Evolutionary conservation across 768 basidiomycete species (phyloP).

Genomic region (Rhizopogon vesiculosus): DNA sequence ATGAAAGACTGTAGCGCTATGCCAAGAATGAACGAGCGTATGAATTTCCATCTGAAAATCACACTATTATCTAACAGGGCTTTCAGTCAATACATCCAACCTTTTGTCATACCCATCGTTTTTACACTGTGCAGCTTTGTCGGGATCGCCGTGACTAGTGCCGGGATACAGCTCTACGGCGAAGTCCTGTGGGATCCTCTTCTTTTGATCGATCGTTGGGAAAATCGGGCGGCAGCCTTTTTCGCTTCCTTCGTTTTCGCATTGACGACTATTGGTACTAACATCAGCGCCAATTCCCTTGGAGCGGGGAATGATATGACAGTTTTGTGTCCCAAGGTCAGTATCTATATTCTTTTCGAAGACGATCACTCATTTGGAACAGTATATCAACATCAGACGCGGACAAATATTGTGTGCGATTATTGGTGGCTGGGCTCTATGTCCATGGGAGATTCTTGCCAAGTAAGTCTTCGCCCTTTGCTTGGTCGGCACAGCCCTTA

Average conservation of each 20-base stretch:
- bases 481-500: not conserved
- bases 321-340: conserved; percentile 57
- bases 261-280: conserved; percentile 66
- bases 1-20: conserved; percentile 48
- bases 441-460: conserved; percentile 80
- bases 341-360: not conserved
- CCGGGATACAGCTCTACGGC: conserved; percentile 70
- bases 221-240: conserved; percentile 82
- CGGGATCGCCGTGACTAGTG: conserved; percentile 77
- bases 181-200: conserved; percentile 71
- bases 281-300: conserved; percentile 76
- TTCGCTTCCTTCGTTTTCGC: conserved; percentile 73
- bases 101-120: conserved; percentile 71
- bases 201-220: conserved; percentile 72
- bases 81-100: conserved; percentile 64
- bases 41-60: conserved; percentile 13
- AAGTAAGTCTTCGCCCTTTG: conserved; percentile 17
- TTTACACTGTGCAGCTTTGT: conserved; percentile 77
- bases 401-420: conserved; percentile 24
- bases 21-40: conserved; percentile 64
- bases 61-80: conserved; percentile 1
- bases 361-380: not conserved
- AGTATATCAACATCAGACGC: conserved; percentile 27
- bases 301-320: conserved; percentile 83
- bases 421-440: conserved; percentile 69